These are phyloP conservation scores for Cladosporium velox DNA, from an alignment of 2,329 filamentous ascomycete genomes.

Conservation along the genomic window DNA sequence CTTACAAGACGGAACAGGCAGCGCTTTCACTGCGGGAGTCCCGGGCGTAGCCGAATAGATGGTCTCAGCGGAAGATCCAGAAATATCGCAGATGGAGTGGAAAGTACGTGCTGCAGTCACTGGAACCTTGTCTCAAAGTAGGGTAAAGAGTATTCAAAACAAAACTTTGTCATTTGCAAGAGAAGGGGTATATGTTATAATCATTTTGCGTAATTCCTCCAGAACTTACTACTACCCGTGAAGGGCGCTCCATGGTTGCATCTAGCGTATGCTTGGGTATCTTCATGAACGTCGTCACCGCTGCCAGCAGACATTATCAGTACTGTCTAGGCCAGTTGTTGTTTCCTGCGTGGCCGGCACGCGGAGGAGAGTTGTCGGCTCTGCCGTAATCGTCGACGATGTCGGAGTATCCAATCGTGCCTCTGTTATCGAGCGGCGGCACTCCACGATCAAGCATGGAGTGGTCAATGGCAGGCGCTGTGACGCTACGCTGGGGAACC, in stretches of 20 bases:
- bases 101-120: background rate
- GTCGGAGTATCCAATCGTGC: slow-evolving; percentile 19
- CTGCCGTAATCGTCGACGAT: slow-evolving; percentile 19
- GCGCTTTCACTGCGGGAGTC: background rate
- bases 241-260: background rate
- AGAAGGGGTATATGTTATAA: background rate
- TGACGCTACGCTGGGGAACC: slow-evolving; percentile 28
- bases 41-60: background rate
- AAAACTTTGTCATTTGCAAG: background rate
- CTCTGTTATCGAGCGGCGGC: background rate
- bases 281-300: slow-evolving; percentile 1
- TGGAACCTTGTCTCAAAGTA: background rate
- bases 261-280: background rate
- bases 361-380: background rate
- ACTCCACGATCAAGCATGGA: background rate
- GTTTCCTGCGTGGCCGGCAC: slow-evolving; percentile 4
- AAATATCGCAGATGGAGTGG: background rate
- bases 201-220: background rate
- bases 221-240: background rate
- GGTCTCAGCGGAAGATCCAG: background rate
- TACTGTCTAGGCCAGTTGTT: background rate
- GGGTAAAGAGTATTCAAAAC: background rate
- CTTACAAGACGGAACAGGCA: background rate
- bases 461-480: slow-evolving; percentile 25
- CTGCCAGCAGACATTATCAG: background rate